Conservation (phyloP, 2,329 filamentous ascomycete species). For the Madurella mycetomatis region DNA sequence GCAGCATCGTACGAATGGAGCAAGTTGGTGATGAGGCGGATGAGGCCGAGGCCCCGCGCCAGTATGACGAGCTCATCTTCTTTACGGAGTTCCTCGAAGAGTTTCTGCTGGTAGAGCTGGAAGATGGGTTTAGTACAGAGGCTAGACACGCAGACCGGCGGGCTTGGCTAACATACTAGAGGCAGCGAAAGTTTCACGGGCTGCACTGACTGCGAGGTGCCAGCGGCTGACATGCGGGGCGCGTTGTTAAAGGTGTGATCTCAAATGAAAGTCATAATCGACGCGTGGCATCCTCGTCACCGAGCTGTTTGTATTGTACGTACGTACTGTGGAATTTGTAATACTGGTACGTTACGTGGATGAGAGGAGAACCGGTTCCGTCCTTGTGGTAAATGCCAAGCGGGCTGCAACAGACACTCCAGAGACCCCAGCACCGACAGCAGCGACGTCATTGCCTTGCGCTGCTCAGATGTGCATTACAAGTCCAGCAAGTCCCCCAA, state of each 20-base stretch:
- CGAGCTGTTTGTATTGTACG: background rate
- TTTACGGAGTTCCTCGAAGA: constrained; percentile 83
- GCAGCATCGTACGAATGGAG: constrained; percentile 95
- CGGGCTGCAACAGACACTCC: background rate
- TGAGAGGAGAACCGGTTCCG: background rate
- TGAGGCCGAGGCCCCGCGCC: constrained; percentile 83
- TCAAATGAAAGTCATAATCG: background rate
- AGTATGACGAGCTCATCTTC: constrained; percentile 94
- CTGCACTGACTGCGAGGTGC: constrained; percentile 44
- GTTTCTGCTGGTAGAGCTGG: constrained; percentile 85
- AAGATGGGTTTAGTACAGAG: background rate
- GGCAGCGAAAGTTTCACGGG: constrained; percentile 80
- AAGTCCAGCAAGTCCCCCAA: background rate
- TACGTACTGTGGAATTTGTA: background rate
- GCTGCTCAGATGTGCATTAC: background rate
- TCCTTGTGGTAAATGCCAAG: background rate
- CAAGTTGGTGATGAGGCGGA: constrained; percentile 91
- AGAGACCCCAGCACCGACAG: background rate
- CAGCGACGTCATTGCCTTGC: background rate
- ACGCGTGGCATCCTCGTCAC: background rate
- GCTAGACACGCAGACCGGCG: background rate
- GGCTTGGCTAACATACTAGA: constrained; percentile 44
- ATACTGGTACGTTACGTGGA: background rate
- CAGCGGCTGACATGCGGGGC: constrained; percentile 49
- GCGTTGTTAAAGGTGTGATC: constrained; percentile 3